Base-by-base conservation (phyloP, 768 basidiomycete species). In the Xanthoconium purpureum region DNA sequence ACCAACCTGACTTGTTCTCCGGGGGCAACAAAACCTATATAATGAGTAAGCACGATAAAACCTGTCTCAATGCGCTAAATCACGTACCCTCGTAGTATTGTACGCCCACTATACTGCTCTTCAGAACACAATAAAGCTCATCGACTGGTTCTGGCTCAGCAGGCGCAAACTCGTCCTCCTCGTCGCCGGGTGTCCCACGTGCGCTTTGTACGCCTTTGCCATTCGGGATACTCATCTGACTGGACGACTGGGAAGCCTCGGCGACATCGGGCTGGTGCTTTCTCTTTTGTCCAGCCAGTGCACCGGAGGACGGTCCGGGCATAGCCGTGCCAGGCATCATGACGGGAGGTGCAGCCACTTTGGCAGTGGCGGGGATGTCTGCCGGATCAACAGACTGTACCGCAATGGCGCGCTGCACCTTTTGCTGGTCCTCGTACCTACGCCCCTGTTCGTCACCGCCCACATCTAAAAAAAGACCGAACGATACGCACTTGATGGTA, bases 1-100 rank as follows among this genome's bases (percentile, higher is more conserved):
- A 82, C 70, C 2, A 93, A 75, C 12, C 75, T 67, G 13, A 93
- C 90, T 70, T 92, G 82, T 67, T 95, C 91, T 20, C 88, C 90
- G 3, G 81, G 70, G 15, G 85, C 90, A 37, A 94, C 93, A 52
- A 94, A 64, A 32, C 91, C 93, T 84, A 54, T n/a, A 36, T n/a
- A 20, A 46, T 18, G 37, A 10, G 54, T 64, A 18, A 60, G 50
- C 40, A 8, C n/a, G 29, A n/a, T 13, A 36, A 9, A 37, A 20
- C 36, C 6, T 33, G 50, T 49, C 12, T 33, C 4, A 10, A 58
- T 32, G 50, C 47, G 2, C 35, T 17, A 33, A 43, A 18, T 5
- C 11, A 60, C 70, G 1, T 35, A 83, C 88, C 88, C 66, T 76
- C 76, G 65, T 94, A 94, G 64, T 94, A 92, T 66, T 91, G 90